Evolutionary conservation across 306 rosid genomes (phyloP), one percentile per base, ranked within the genome.

Genomic region (Ceratonia siliqua): DNA sequence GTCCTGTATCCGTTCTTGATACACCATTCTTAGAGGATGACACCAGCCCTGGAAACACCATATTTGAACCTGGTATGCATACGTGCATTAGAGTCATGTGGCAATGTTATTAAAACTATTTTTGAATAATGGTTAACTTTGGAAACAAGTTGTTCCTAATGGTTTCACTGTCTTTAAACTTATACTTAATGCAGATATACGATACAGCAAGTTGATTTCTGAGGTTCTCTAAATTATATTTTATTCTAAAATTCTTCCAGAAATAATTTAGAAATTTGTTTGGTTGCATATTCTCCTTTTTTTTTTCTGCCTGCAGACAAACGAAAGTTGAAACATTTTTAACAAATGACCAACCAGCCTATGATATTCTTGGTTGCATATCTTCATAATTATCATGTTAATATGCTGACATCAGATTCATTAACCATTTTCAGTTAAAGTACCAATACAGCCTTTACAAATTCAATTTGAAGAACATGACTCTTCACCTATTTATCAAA

Each of bases 1-100:
- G 98, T 75, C 97, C 98, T 32, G 86, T 94, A 46, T 94, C 98
- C 32, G 91, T 94, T 81, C 97, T 94, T 33, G 97, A 89, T 70
- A 77, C 87, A 30, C 78, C 85, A 27, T 89, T 88, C 80, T 43
- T 86, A 41, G 96, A 91, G 25, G 97, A 91, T 71, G 94, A 87
- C 43, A 77, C 74, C 36, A 85, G 89, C 81, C 90, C 94, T 3
- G 62, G 75, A 56, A 77, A 75, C 48, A 68, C 84, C 70, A 62
- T 42, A 62, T 76, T 84, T 70, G 81, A 75, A 61, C 68, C 87
- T 27, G 91, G 98, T 90, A 85, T 43, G 79, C 53, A 45, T 76
- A 79, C 21, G 52, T 64, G 42, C 66, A 36, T 42, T 64, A 48
- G 49, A 56, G 22, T 33, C 48, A 21, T 5, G 11, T 62, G 20